Evolutionary conservation across 305 asterid species (phyloP), one percentile per base, ranked within the genome.

Genomic region (Solanum hybrid): DNA sequence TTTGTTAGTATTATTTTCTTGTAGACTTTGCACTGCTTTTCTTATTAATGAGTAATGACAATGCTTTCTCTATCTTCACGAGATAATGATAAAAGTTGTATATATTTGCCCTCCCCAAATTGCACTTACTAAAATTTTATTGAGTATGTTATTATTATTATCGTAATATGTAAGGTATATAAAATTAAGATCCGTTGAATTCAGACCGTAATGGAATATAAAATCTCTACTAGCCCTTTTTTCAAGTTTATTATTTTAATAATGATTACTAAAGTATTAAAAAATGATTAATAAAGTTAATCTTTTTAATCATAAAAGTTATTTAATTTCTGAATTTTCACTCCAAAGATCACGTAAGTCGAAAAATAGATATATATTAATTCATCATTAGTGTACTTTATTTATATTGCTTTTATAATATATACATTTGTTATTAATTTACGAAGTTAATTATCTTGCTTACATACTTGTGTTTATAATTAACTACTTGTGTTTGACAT

Each of bases 101-200:
- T 56, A 56, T 3, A 56, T 17, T 1, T 3, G 2, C 0, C 10
- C 2, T 17, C 1, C 0, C 1, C 10, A 51, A 56, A 17, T 0
- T 4, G 4, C 4, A 17, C 10, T 56, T 17, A 3, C 6, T 56
- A 7, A 51, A 7, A 6, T 56, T 17, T 56, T 1, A 56, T 1
- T 17, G 10, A 17, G 10, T 56, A 56, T 56, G 6, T 4, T 40
- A 17, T 56, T 56, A 51, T 51, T 51, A 56, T 17, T 51, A 2
- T 51, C 4, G 0, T 56, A 17, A 16, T 6, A 46, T 13, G 7
- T 6, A 56, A 17, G 10, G 0, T 17, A 56, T 17, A 56, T 56
- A 56, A 17, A 56, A 56, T 56, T 17, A 56, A 56, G 24, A 56
- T 56, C 10, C 69, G 1, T 56, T 56, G 69, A 56, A 17, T 56